Conservation (phyloP, 2,329 filamentous ascomycete genomes). For the Talaromyces pinophilus region DNA sequence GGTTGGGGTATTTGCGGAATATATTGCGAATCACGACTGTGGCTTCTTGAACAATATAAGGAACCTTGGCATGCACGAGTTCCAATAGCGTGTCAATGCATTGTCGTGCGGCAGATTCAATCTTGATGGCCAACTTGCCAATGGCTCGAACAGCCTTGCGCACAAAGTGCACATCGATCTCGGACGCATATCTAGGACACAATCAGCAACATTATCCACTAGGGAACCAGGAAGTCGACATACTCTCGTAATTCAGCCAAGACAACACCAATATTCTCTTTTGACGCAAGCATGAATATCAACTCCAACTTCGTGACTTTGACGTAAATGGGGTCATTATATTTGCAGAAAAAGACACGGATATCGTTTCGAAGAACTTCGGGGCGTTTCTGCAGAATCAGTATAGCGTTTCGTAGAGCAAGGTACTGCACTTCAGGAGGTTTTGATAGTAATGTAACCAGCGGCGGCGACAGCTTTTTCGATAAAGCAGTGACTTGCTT, state of each 20-base stretch:
- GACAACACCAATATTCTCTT: conserved; percentile 94
- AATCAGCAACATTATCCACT: neutral
- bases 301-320: conserved; percentile 98
- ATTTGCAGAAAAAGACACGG: conserved; percentile 99
- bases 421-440: conserved; percentile 98
- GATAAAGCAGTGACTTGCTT: conserved; percentile 85
- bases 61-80: conserved; percentile 94
- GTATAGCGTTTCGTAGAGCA: conserved; percentile 84
- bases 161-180: conserved; percentile 98
- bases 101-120: conserved; percentile 84
- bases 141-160: conserved; percentile 97
- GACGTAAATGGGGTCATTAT: conserved; percentile 99
- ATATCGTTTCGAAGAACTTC: conserved; percentile 96
- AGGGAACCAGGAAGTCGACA: conserved; percentile 29
- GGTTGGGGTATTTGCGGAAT: conserved; percentile 97
- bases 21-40: conserved; percentile 99
- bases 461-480: conserved; percentile 87
- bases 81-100: conserved; percentile 94
- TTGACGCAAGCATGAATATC: conserved; percentile 97
- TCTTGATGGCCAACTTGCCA: conserved; percentile 97
- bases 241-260: conserved; percentile 89
- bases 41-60: conserved; percentile 97
- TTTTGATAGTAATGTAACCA: conserved; percentile 93
- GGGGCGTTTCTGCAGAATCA: conserved; percentile 89
- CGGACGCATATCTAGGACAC: conserved; percentile 71